phyloP scores from a whole-genome alignment of 768 basidiomycete species.

The Tylopilus vinaceipallidus region DNA sequence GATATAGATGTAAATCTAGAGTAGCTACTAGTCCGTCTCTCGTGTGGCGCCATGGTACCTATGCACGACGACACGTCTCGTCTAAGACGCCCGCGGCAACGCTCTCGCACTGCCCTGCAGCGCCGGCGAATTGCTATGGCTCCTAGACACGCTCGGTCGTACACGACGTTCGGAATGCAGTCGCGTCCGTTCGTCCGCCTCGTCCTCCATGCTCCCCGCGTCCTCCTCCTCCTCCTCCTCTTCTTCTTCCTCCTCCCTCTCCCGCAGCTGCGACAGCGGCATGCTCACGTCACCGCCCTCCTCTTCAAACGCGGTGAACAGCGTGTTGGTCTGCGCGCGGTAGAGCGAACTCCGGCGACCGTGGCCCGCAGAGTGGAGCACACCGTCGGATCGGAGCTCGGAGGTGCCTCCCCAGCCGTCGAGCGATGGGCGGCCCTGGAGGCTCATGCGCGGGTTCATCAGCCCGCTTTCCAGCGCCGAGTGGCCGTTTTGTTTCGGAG shows the following conservation, averaged over 20 bases:
- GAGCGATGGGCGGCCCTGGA: conserved; percentile 77
- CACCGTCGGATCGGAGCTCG: conserved; percentile 28
- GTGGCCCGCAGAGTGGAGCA: conserved; percentile 41
- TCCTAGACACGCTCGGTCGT: conserved; percentile 43
- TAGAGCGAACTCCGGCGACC: conserved; percentile 66
- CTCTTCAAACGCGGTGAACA: conserved; percentile 78
- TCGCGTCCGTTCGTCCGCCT: conserved; percentile 44
- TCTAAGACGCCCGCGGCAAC: conserved; percentile 20
- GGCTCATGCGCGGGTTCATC: conserved; percentile 75
- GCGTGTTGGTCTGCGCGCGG: conserved; percentile 58
- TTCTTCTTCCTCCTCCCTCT: conserved; percentile 59
- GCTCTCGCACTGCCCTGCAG: conserved; percentile 30
- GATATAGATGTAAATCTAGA: conserved; percentile 28
- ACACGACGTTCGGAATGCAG: conserved; percentile 28
- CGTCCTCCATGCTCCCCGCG: conserved; percentile 44
- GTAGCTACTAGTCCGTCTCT: conserved; percentile 27
- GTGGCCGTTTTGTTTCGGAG: conserved; percentile 43
- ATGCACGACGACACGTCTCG: conserved; percentile 1
- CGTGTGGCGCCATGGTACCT: conserved; percentile 21
- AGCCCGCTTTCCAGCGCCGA: conserved; percentile 62
- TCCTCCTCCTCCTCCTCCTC: conserved; percentile 66
- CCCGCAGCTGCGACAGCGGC: conserved; percentile 61
- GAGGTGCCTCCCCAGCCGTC: conserved; percentile 64
- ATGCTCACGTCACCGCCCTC: conserved; percentile 29
- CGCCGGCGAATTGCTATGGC: conserved; percentile 52